Base-by-base conservation (phyloP, 192 early-diverging fungal genomes). In the Coemansia guatemalensis region DNA sequence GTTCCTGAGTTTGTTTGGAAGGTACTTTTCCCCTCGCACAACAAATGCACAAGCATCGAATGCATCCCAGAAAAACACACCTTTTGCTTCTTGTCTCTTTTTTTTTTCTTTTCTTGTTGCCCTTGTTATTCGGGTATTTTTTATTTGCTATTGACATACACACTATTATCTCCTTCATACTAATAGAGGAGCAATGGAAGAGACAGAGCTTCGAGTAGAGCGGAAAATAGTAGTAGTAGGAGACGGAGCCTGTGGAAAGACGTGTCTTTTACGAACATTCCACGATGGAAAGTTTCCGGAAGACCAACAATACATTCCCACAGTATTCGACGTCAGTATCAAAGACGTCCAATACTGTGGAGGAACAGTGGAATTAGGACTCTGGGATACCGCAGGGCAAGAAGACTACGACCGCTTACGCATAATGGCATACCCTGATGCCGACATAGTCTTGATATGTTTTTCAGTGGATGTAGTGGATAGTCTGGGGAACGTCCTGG, bases 331-430 rank as follows among this genome's bases (percentile, higher is more conserved):
- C 58, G 96, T 90, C 81, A 91, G 89, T 64, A 90, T 97, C 49
- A 86, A 89, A 33, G 94, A 95, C 63, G 85, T 99, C 53, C 85
- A 90, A 58, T 87, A 90, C 32, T 90, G 95, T 73, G 91, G 89
- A 65, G 62, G 55, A n/a, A 57, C 56, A 22, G 90, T 96, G 18
- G 90, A 96, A 75, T 82, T 99, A 27, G 93, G 90, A 32, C 78
- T 97, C 21, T 99, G 95, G 94, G 96, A 99, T 88, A 97, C 95
- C 61, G 94, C 95, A 51, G 71, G 95, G 88, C 94, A 96, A 63
- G 95, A 97, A 81, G 96, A 98, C 74, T 96, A 95, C 70, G 94
- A 97, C 82, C 90, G 93, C 60, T 80, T 98, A 66, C 89, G 95
- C 44, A 88, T 90, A 20, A 81, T 97, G 59, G 93, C 91, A 23